These are phyloP conservation scores for Leptodermis oblonga DNA, from an alignment of 257 asterid species.

Conservation along the genomic window DNA sequence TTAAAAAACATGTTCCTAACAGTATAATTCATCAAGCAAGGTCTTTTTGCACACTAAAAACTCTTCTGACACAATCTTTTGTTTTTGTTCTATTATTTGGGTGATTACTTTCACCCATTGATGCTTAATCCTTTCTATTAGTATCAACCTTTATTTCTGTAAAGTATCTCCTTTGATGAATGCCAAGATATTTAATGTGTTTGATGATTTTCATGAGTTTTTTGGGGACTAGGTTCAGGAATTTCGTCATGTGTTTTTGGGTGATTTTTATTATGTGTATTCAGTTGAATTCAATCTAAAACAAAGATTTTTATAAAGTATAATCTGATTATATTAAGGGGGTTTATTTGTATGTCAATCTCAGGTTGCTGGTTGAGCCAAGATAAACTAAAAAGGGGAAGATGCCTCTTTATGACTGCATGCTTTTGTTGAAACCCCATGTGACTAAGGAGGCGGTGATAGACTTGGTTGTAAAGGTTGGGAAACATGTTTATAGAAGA, in stretches of 20 bases:
- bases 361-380: conserved; percentile 13
- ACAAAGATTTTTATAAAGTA: neutral
- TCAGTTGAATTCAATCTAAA: neutral
- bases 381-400: conserved; percentile 21
- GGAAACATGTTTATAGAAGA: conserved; percentile 59
- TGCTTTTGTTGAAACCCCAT: conserved; percentile 73
- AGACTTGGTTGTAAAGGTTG: conserved; percentile 53
- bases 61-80: no score
- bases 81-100: no score
- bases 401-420: conserved; percentile 91
- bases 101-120: no score
- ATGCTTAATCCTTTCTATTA: no score
- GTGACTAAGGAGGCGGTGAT: conserved; percentile 34
- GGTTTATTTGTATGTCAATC: neutral
- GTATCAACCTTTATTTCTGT: no score
- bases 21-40: no score
- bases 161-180: no score
- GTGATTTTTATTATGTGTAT: neutral
- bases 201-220: conserved; percentile 2
- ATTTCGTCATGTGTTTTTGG: neutral
- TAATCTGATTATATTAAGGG: no score
- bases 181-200: neutral
- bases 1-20: no score
- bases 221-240: no score
- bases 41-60: no score